Conservation (phyloP, 805 yeast species). For the Wickerhamiella galacta region DNA sequence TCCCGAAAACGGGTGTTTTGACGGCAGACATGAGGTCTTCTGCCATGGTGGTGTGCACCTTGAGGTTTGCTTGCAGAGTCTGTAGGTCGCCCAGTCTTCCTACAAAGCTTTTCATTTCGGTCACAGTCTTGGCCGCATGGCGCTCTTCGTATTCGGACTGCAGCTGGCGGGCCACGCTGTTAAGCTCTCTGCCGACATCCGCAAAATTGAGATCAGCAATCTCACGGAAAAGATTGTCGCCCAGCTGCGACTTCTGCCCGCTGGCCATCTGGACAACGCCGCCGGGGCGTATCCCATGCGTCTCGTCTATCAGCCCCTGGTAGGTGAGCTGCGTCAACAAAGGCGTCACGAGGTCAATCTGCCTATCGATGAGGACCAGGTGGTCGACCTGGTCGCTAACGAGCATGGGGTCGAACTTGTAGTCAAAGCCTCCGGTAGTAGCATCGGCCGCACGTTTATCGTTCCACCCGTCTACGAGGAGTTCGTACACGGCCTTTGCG, state of each 20-base stretch:
- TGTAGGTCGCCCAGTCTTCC: constrained; percentile 52
- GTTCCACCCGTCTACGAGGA: constrained; percentile 20
- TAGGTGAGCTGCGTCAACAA: constrained; percentile 65
- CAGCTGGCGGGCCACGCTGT: constrained; percentile 49
- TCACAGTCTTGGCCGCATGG: constrained; percentile 38
- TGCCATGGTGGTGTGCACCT: constrained; percentile 59
- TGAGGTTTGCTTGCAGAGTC: constrained; percentile 45
- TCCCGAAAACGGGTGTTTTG: constrained; percentile 19
- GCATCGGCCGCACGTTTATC: constrained; percentile 19
- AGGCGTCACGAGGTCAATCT: constrained; percentile 56
- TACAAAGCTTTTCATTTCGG: constrained; percentile 58
- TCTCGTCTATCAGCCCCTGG: constrained; percentile 65
- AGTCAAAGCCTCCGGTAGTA: constrained; percentile 13
- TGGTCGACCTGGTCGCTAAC: constrained; percentile 30
- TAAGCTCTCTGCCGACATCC: constrained; percentile 56
- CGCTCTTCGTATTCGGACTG: constrained; percentile 51
- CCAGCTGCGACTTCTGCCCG: constrained; percentile 3
- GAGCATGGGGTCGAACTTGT: constrained; percentile 18
- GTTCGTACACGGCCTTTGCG: constrained; percentile 32
- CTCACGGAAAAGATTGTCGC: constrained; percentile 16
- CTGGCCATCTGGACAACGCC: constrained; percentile 15
- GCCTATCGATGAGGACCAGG: constrained; percentile 62
- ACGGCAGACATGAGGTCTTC: constrained; percentile 41
- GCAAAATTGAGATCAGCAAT: constrained; percentile 62
- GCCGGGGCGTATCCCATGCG: constrained; percentile 30